Evolutionary conservation across 495 filamentous ascomycete species (phyloP).

Genomic region (Chaetomium cochliodes): DNA sequence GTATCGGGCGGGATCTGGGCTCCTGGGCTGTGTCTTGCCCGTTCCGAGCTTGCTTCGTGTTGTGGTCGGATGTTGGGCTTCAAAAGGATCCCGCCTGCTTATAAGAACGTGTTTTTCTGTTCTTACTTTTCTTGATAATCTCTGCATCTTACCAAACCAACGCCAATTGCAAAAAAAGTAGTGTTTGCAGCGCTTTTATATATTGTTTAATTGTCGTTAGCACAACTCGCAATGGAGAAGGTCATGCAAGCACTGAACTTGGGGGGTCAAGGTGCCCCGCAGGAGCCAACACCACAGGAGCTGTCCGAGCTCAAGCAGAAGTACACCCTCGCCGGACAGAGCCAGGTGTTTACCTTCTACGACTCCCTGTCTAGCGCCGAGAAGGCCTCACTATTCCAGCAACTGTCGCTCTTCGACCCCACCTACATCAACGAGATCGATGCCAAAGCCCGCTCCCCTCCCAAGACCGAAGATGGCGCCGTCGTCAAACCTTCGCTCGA

Average conservation of each 20-base stretch:
- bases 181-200: background rate
- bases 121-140: background rate
- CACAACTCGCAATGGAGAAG: constrained; percentile 19
- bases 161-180: background rate
- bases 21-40: background rate
- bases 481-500: constrained; percentile 63
- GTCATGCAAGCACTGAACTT: too few relatives aligned
- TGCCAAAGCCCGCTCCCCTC: constrained; percentile 76
- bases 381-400: constrained; percentile 75
- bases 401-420: constrained; percentile 78
- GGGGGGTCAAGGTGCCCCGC: constrained; percentile 37
- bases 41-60: background rate
- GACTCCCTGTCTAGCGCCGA: constrained; percentile 70
- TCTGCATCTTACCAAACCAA: background rate
- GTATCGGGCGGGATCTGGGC: constrained; percentile 8
- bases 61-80: constrained; percentile 1
- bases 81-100: constrained; percentile 10
- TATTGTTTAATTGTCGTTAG: background rate
- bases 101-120: background rate
- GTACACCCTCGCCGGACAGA: constrained; percentile 77
- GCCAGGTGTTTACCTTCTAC: constrained; percentile 89
- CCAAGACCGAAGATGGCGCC: constrained; percentile 51
- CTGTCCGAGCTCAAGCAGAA: constrained; percentile 71
- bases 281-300: constrained; percentile 65
- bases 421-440: constrained; percentile 78